phyloP scores from a whole-genome alignment of 2,329 filamentous ascomycete species.

The Ophiostoma sp. region DNA sequence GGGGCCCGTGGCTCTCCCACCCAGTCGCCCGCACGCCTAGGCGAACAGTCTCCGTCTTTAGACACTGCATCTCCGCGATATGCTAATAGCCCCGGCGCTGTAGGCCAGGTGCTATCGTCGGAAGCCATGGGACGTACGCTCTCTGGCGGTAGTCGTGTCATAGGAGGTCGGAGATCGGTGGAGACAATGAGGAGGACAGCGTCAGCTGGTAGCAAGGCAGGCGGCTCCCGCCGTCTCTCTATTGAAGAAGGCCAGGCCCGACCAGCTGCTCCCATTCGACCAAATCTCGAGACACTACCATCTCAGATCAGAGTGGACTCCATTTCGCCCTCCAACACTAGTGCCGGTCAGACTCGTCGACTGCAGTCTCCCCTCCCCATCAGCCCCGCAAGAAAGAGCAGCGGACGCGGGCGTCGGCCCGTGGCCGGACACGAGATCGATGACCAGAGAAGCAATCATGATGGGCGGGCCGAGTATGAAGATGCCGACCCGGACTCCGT shows the following conservation, averaged over 20 bases:
- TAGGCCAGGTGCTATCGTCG: slow-evolving; percentile 21
- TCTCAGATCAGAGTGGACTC: background rate
- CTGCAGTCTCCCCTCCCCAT: slow-evolving; percentile 22
- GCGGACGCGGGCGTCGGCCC: background rate
- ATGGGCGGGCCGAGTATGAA: slow-evolving; percentile 20
- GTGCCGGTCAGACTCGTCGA: background rate
- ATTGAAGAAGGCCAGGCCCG: slow-evolving; percentile 17
- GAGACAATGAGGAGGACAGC: slow-evolving; percentile 49
- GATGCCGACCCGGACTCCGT: slow-evolving; percentile 39
- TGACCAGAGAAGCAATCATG: background rate
- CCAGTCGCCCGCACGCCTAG: slow-evolving; percentile 49
- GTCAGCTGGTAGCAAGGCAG: slow-evolving; percentile 38
- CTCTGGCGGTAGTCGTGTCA: slow-evolving; percentile 40
- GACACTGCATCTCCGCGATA: background rate
- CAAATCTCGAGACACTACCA: background rate
- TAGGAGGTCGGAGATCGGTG: slow-evolving; percentile 13
- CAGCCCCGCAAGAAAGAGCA: slow-evolving; percentile 13
- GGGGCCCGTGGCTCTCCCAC: slow-evolving; percentile 48
- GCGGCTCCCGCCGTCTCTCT: slow-evolving; percentile 28
- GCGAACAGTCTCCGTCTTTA: slow-evolving; percentile 25
- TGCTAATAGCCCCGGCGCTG: slow-evolving; percentile 26
- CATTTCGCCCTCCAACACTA: background rate
- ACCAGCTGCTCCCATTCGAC: slow-evolving; percentile 28
- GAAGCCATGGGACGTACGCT: slow-evolving; percentile 49
- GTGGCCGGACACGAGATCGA: background rate